Base-by-base conservation (phyloP, 164 flowering plant genomes). In the Kingdonia uniflora region DNA sequence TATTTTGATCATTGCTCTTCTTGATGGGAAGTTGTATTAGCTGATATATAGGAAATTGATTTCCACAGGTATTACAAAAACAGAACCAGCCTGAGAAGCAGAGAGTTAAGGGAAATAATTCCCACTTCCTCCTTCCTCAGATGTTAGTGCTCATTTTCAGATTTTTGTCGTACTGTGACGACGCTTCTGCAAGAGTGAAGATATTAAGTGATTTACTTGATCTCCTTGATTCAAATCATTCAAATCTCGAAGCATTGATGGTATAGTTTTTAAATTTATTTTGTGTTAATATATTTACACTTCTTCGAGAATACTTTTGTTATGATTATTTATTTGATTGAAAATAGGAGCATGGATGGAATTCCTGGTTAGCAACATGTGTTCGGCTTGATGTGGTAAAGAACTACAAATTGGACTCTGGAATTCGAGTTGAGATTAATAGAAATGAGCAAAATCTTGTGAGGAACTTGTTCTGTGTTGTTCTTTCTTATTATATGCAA, bases 121-220 rank as follows among this genome's bases (percentile, higher is more conserved):
- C 87, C 40, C 92, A 94, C 54, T 94, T 94, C 68, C 59, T 85
- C 54, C 78, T 89, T 69, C 99, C 99, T 57, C 99, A 89, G 66
- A 74, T 78, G 29, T 67, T 94, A 69, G 76, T 66, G 25, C 78
- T 85, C 57, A 87, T 89, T 71, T 94, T 87, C 74, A 81, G 73
- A 65, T 79, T 77, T 67, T 67, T 89, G 69, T 75, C 88, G 42
- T 68, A 76, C 60, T 89, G 90, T 58, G 64, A 68, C 42, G 81
- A 83, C 58, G 60, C 49, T 6, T 39, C 66, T 50, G 37, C 78
- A 25, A 80, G 97, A 74, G 68, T 72, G 49, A 89, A 83, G 70
- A 78, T 94, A 17, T 65, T 89, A 11, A 64, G 70, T 49, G 95
- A 94, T 76, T 60, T 94, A 42, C 79, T 87, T 66, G 90, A 87